Evolutionary conservation across 352 stramenopile species (phyloP), one percentile per base, ranked within the genome.

Genomic region (Elongisporangium undulatum): DNA sequence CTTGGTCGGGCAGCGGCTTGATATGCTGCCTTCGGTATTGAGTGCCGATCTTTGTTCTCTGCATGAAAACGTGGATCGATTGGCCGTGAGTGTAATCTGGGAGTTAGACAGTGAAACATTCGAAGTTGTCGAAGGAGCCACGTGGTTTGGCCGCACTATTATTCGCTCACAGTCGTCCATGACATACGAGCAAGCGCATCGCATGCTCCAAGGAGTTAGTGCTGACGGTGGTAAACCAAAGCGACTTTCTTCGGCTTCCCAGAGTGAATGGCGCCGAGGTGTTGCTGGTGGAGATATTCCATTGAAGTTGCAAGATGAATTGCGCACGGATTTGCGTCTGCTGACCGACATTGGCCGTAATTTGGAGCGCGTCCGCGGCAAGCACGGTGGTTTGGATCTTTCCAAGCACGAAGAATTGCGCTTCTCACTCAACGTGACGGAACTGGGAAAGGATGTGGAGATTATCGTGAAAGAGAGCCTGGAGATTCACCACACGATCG

Each of bases 151-250:
- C 29, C 98, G 98, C 62, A 97, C 94, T 9, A 87, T 99, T 22
- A 99, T 99, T 63, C 92, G 98, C 52, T 99, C 91, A 8, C 97
- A 96, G 48, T 77, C 86, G 17, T 91, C 86, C 0, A 92, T 95
- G 84, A 95, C 86, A 12, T 95, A 95, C 54, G 75, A 89, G 15
- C 86, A 95, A 74, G 86, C 86, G 17, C 79, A 95, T 61, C 78
- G 80, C 21, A 71, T 95, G 58, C 51, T 93, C 13, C 75, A 87
- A 56, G 82, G 82, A 4, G 53, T 85, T 22, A 77, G 88, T 59
- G 73, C 89, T 24, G 71, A 92, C 59, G 80, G 67, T 1, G 67
- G 75, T 21, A 74, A 82, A 39, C 56, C 63, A 48, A 60, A 68
- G 6, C 58, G 38, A 52, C 17, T 24, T 26, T 62, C 22, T 51